Conservation (phyloP, 352 stramenopile species). For the Globisporangium abappressorium region DNA sequence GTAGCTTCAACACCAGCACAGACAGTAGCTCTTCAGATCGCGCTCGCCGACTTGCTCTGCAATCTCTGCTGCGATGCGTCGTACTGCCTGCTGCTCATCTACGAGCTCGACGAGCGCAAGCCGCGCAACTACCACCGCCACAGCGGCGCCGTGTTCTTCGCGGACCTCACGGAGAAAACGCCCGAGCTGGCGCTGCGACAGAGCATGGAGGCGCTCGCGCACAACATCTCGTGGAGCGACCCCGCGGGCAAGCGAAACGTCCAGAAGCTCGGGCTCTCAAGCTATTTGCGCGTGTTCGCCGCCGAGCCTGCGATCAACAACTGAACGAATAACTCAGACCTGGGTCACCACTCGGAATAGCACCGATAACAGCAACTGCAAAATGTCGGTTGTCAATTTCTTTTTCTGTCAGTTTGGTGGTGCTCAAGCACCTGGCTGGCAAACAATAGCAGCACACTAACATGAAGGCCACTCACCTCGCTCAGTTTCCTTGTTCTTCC, state of each 20-base stretch:
- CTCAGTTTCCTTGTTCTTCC: neutral
- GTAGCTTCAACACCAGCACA: neutral
- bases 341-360: constrained; percentile 1
- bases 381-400: neutral
- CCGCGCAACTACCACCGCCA: constrained; percentile 34
- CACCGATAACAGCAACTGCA: neutral
- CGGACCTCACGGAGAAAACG: constrained; percentile 39
- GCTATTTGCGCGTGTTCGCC: constrained; percentile 54
- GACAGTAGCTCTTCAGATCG: constrained; percentile 23
- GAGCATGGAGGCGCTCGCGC: constrained; percentile 61
- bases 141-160: constrained; percentile 61
- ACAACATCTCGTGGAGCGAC: constrained; percentile 79
- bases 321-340: constrained; percentile 10
- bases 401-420: neutral
- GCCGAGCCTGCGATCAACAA: constrained; percentile 38
- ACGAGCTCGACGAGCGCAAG: constrained; percentile 60
- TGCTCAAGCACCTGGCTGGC: neutral
- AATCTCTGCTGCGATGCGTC: constrained; percentile 56
- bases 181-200: constrained; percentile 38
- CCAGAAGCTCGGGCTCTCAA: constrained; percentile 68
- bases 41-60: constrained; percentile 50
- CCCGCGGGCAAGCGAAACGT: constrained; percentile 56
- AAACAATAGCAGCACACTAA: neutral
- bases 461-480: neutral
- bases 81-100: constrained; percentile 56